phyloP scores from a whole-genome alignment of 164 flowering plant genomes.

The Umbilicus rupestris region DNA sequence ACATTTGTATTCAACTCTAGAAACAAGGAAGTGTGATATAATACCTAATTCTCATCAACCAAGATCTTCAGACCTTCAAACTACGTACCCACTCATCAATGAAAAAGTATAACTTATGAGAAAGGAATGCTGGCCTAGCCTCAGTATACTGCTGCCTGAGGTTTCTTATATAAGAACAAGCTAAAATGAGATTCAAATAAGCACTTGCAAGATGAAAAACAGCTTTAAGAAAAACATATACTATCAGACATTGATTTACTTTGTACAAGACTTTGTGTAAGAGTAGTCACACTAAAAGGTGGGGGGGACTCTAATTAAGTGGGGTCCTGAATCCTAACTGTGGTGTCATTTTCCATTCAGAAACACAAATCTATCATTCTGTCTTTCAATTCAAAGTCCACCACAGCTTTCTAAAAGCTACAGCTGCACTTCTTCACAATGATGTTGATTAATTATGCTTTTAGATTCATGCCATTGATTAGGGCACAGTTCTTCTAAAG shows the following conservation, averaged over 20 bases:
- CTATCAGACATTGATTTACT: conserved; percentile 2
- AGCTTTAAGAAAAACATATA: not conserved
- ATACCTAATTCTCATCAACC: conserved; percentile 6
- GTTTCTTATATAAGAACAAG: too few relatives aligned
- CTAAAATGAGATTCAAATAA: too few relatives aligned
- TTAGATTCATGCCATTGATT: conserved; percentile 1
- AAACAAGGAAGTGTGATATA: not conserved
- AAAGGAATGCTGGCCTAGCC: not conserved
- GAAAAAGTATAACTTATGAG: too few relatives aligned
- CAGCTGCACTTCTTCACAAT: not conserved
- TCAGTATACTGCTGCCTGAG: too few relatives aligned
- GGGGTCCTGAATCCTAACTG: not conserved
- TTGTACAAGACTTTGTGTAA: not conserved
- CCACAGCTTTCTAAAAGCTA: not conserved
- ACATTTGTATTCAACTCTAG: not conserved
- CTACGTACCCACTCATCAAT: too few relatives aligned
- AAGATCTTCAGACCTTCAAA: not conserved
- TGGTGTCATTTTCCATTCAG: conserved; percentile 1
- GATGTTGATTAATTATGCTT: not conserved
- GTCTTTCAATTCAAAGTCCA: not conserved
- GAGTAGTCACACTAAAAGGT: not conserved
- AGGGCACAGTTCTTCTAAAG: conserved; percentile 1
- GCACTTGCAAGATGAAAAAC: not conserved
- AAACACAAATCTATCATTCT: not conserved
- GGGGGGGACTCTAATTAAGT: not conserved